Percentiles rank a stretch among this genome's conserved stretches.
Evolutionary conservation across 352 stramenopile species (phyloP).

Genomic region (Phytophthora boehmeriae): DNA sequence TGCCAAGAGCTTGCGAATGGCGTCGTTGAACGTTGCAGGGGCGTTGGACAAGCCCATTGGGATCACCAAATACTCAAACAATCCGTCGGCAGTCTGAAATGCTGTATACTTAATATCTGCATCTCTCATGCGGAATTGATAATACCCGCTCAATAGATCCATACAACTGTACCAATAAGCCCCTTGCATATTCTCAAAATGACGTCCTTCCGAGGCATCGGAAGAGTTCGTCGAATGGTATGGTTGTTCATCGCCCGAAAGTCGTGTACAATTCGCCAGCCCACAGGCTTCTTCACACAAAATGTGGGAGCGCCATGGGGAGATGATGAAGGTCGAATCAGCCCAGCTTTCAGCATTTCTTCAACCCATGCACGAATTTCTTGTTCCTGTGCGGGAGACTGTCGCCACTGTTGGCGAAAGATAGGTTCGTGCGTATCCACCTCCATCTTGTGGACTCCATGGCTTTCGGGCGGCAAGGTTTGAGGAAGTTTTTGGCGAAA

Average conservation of each 20-base stretch:
- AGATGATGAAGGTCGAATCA: constrained; percentile 18
- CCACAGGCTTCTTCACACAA: constrained; percentile 31
- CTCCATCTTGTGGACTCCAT: neutral
- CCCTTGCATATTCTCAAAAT: constrained; percentile 23
- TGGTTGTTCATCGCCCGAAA: constrained; percentile 19
- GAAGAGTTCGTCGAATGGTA: constrained; percentile 6
- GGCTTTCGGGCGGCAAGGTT: neutral
- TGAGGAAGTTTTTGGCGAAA: neutral
- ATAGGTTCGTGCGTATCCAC: neutral
- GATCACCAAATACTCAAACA: constrained; percentile 25
- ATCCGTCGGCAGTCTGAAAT: constrained; percentile 22
- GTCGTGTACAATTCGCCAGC: constrained; percentile 35
- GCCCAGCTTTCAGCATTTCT: constrained; percentile 4
- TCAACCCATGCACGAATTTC: constrained; percentile 11
- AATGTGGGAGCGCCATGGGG: too few relatives aligned
- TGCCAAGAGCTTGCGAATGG: constrained; percentile 9
- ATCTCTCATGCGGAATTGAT: constrained; percentile 31
- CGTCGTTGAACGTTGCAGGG: constrained; percentile 23
- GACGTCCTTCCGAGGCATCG: constrained; percentile 29
- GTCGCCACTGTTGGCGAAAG: neutral
- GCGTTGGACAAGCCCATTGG: constrained; percentile 26
- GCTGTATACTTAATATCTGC: constrained; percentile 18
- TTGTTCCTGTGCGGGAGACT: constrained; percentile 15
- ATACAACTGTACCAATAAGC: too few relatives aligned
- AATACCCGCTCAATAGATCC: constrained; percentile 30